Evolutionary conservation across 768 basidiomycete genomes (phyloP), one percentile per base, ranked within the genome.

Genomic region (Mrakia frigida): DNA sequence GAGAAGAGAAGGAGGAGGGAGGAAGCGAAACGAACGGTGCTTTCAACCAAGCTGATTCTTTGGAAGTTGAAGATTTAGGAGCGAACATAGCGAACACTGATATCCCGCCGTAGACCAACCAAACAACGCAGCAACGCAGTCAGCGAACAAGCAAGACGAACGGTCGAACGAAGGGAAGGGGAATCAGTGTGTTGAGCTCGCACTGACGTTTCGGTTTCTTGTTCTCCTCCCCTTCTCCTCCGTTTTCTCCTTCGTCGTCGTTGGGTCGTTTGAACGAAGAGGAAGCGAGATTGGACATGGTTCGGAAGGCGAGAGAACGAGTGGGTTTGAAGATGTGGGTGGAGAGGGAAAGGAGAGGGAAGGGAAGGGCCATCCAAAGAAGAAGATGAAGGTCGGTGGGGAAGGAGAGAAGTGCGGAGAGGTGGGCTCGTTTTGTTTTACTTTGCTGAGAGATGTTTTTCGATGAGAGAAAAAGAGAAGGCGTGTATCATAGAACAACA

Each of bases 171-270:
- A 13, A 39, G 35, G 65, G 65, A 68, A 37, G 31, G 63, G 63
- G 31, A 39, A n/a, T n/a, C n/a, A 9, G 56, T 11, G 61, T 39
- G 37, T 18, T 68, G 61, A 68, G 25, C 35, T 37, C 35, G 39
- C 31, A 43, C 69, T 31, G 13, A 70, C 69, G 43, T 43, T 70
- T 70, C 6, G 69, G 43, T 43, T 70, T 70, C 69, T 70, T 70
- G 41, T 1, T 46, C 2, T 2, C 35, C 9, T 31, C 61, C n/a
- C 61, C 63, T n/a, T n/a, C n/a, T 50, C 46, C 46, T 21, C 46
- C 43, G 10, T 50, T 18, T 50, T 50, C 21, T 50, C 14, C 46
- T 21, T 65, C 21, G 28, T 65, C 63, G 33, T 65, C 60, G 33
- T 61, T 28, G n/a, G 63, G 33, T 65, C 63, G 63, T 39, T 65